Conservation (phyloP, 306 rosid species). For the Carpinus viminea region DNA sequence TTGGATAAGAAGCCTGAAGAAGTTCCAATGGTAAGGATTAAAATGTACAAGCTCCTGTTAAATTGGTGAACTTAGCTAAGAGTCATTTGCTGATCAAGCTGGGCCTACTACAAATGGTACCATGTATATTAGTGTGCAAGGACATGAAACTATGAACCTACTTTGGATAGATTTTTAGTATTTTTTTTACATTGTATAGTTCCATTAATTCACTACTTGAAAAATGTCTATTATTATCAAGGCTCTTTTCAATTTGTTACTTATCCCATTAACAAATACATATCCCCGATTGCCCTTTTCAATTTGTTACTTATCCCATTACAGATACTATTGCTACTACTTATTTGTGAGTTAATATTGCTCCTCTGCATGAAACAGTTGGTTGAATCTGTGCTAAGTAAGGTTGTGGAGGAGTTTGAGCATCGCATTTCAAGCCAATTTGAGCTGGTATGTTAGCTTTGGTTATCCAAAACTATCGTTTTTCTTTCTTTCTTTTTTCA, state of each 20-base stretch:
- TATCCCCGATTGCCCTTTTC: no score
- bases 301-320: not conserved
- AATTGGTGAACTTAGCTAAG: not conserved
- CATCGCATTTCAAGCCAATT: conserved; percentile 61
- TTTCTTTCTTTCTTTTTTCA: not conserved
- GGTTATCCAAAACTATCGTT: not conserved
- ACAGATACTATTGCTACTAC: conserved; percentile 20
- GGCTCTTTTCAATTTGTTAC: not conserved
- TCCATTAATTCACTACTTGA: not conserved
- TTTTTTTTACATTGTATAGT: not conserved
- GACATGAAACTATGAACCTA: not conserved
- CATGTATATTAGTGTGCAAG: not conserved
- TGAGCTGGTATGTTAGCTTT: conserved; percentile 54
- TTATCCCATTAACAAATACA: no score
- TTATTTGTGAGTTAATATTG: conserved; percentile 14
- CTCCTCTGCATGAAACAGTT: conserved; percentile 59
- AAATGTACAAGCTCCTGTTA: conserved; percentile 4
- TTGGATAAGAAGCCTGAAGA: conserved; percentile 92
- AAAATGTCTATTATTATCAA: not conserved
- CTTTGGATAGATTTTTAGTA: not conserved
- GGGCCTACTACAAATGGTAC: not conserved
- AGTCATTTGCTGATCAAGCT: not conserved
- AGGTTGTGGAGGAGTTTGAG: conserved; percentile 90
- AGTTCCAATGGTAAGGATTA: conserved; percentile 67
- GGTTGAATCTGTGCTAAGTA: conserved; percentile 80